phyloP scores from a whole-genome alignment of 352 stramenopile species.

The Plasmopara halstedii region DNA sequence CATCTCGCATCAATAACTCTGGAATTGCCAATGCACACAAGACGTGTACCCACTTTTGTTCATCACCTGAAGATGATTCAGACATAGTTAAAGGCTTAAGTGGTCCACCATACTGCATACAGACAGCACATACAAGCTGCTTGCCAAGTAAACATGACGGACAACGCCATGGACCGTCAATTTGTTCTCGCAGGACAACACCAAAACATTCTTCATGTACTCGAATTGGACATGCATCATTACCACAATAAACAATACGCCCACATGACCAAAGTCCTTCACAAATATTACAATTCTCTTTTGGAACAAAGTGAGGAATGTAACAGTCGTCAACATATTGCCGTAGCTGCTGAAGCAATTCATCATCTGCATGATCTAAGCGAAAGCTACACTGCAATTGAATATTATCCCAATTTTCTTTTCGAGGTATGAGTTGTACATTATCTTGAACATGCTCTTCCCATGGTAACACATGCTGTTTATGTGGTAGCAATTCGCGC shows the following conservation, averaged over 20 bases:
- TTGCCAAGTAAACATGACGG: slow-evolving; percentile 68
- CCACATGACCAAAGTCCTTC: slow-evolving; percentile 78
- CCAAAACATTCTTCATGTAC: slow-evolving; percentile 84
- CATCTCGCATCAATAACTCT: slow-evolving; percentile 76
- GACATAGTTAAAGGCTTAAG: slow-evolving; percentile 58
- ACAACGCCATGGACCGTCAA: slow-evolving; percentile 62
- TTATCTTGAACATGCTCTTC: slow-evolving; percentile 7
- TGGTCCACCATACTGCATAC: slow-evolving; percentile 68
- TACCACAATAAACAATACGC: slow-evolving; percentile 55
- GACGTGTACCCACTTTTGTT: slow-evolving; percentile 80
- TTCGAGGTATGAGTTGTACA: neutral
- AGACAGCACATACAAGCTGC: slow-evolving; percentile 63
- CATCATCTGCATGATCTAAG: slow-evolving; percentile 45
- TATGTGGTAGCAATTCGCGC: slow-evolving; percentile 17
- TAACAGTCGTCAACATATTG: slow-evolving; percentile 76
- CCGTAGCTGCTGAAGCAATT: slow-evolving; percentile 49
- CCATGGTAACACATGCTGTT: slow-evolving; percentile 19
- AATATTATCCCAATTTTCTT: slow-evolving; percentile 9
- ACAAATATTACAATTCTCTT: slow-evolving; percentile 73
- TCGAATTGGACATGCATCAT: slow-evolving; percentile 50
- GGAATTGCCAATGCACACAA: slow-evolving; percentile 80
- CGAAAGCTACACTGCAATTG: slow-evolving; percentile 58
- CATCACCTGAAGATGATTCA: slow-evolving; percentile 19
- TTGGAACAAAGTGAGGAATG: slow-evolving; percentile 60
- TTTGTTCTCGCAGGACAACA: slow-evolving; percentile 44